These are phyloP conservation scores for Athelia psychrophila DNA, from an alignment of 1,284 basidiomycete genomes.

Conservation along the genomic window DNA sequence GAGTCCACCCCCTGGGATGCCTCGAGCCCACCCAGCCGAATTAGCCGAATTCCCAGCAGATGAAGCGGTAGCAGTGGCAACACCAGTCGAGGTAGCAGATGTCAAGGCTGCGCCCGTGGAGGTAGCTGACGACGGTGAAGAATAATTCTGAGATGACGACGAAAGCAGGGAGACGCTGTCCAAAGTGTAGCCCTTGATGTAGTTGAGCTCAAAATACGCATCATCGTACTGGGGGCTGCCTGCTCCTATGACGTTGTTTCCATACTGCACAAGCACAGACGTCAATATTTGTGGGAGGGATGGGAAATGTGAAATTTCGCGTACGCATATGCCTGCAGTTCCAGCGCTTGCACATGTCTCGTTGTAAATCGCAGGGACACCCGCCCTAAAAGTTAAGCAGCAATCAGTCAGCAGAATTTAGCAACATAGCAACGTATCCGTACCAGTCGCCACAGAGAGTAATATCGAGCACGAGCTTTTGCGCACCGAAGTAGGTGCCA, in stretches of 20 bases:
- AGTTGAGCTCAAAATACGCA: slow-evolving; percentile 34
- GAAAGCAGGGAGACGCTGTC: not conserved
- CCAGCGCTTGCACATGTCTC: slow-evolving; percentile 33
- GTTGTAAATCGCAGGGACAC: no score
- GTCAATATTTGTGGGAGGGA: slow-evolving; percentile 18
- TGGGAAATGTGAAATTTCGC: slow-evolving; percentile 20
- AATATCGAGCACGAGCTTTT: slow-evolving; percentile 55
- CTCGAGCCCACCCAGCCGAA: no score
- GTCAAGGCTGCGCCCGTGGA: no score
- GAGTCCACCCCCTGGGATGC: no score
- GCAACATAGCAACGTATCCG: no score
- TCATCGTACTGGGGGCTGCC: slow-evolving; percentile 46
- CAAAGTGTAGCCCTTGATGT: slow-evolving; percentile 25
- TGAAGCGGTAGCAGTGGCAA: no score
- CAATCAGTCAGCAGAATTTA: no score
- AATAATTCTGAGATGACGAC: no score
- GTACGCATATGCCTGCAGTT: slow-evolving; percentile 37
- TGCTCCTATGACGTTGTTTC: slow-evolving; percentile 47
- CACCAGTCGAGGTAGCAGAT: no score
- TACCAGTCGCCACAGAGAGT: slow-evolving; percentile 57
- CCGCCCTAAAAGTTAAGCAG: slow-evolving; percentile 35
- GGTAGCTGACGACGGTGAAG: no score
- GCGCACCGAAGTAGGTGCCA: slow-evolving; percentile 45
- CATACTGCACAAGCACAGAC: slow-evolving; percentile 25
- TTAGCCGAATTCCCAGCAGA: no score